These are phyloP conservation scores for Diplodia mutila DNA, from an alignment of 2,329 filamentous ascomycete species.

Conservation along the genomic window DNA sequence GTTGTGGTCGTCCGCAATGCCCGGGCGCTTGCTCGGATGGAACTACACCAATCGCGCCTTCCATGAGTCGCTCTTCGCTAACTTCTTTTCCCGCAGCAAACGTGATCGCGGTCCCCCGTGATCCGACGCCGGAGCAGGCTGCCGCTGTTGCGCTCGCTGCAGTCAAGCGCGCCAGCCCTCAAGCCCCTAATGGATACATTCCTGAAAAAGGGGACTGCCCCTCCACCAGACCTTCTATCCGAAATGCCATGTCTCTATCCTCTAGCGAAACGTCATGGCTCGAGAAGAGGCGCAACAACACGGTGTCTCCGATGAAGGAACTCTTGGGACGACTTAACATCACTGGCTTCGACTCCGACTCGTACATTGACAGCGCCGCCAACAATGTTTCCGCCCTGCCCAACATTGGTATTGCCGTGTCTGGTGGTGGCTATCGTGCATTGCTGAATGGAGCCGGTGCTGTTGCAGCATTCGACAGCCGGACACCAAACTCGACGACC, in stretches of 20 bases:
- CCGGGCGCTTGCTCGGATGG: not conserved
- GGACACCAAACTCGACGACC: conserved; percentile 65
- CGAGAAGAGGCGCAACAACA: conserved; percentile 69
- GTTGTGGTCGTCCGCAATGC: not conserved
- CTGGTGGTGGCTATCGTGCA: conserved; percentile 86
- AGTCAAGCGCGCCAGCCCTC: conserved; percentile 52
- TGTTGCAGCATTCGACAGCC: conserved; percentile 75
- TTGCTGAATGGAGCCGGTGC: conserved; percentile 82
- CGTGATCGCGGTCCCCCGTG: conserved; percentile 15
- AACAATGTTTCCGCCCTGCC: conserved; percentile 62
- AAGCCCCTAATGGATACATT: conserved; percentile 70
- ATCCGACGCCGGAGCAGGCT: conserved; percentile 19
- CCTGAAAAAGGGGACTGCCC: conserved; percentile 73
- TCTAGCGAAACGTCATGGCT: conserved; percentile 75
- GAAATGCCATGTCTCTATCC: conserved; percentile 66
- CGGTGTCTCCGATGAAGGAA: conserved; percentile 72
- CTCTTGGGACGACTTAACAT: conserved; percentile 76
- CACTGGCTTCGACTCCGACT: conserved; percentile 72
- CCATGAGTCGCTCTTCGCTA: not conserved
- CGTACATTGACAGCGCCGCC: conserved; percentile 67
- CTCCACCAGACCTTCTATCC: conserved; percentile 67
- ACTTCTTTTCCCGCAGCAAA: not conserved
- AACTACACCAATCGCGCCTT: no score
- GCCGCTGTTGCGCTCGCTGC: conserved; percentile 22
- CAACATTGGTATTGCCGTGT: conserved; percentile 76